Evolutionary conservation across 768 basidiomycete species (phyloP).

Genomic region (Rossbeevera mucosa): DNA sequence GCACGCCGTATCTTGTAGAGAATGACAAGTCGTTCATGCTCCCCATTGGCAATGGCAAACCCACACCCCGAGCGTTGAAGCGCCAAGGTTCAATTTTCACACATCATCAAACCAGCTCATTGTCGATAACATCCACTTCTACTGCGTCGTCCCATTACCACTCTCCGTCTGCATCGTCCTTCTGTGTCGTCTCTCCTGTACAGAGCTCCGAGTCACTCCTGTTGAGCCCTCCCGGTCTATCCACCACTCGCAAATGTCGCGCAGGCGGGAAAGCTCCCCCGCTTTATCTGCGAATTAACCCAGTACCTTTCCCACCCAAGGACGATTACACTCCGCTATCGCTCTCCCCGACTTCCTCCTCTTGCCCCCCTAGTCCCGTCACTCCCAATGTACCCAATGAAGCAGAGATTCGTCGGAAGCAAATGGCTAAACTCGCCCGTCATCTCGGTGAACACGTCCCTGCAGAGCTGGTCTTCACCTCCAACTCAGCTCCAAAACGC

Average conservation of each 20-base stretch:
- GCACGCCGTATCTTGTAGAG: constrained; percentile 35
- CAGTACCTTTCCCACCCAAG: constrained; percentile 8
- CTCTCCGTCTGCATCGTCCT: constrained; percentile 18
- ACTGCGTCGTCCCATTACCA: constrained; percentile 5
- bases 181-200: not conserved
- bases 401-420: constrained; percentile 38
- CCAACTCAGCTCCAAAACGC: constrained; percentile 3
- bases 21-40: constrained; percentile 17
- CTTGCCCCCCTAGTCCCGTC: constrained; percentile 16
- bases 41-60: constrained; percentile 14
- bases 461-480: constrained; percentile 45
- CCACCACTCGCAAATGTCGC: constrained; percentile 8
- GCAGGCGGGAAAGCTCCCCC: constrained; percentile 15
- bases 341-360: constrained; percentile 12
- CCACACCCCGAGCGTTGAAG: constrained; percentile 19
- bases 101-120: constrained; percentile 17
- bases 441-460: constrained; percentile 60
- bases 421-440: constrained; percentile 54
- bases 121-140: constrained; percentile 19
- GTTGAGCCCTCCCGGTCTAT: constrained; percentile 19
- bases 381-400: constrained; percentile 23
- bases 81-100: constrained; percentile 33
- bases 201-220: constrained; percentile 11
- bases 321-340: constrained; percentile 6
- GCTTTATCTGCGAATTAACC: constrained; percentile 23